Conservation (phyloP, 768 basidiomycete genomes). For the Leccinum variicolor region DNA sequence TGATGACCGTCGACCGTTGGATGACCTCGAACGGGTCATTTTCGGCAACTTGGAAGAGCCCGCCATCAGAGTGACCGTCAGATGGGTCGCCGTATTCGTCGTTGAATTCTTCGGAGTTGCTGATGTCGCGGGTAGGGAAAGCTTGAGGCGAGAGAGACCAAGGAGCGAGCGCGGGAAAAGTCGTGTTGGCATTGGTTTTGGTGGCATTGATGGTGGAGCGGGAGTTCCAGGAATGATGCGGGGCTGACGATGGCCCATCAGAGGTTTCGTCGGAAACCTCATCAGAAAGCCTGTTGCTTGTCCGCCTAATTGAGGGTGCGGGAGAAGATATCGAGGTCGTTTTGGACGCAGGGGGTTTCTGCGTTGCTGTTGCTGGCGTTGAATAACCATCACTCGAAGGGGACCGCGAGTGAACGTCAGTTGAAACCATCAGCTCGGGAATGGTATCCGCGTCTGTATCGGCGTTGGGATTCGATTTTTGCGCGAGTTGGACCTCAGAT, state of each 20-base stretch:
- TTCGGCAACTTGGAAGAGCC: constrained; percentile 21
- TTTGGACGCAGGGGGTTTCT: background rate
- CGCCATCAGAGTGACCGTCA: background rate
- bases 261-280: constrained; percentile 24
- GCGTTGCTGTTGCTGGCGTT: no score
- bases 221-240: background rate
- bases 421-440: constrained; percentile 26
- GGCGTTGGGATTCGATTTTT: constrained; percentile 1
- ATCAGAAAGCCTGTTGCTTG: constrained; percentile 9
- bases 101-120: constrained; percentile 9
- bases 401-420: constrained; percentile 5
- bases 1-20: constrained; percentile 5
- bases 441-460: constrained; percentile 23
- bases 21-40: constrained; percentile 25
- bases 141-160: background rate
- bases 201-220: background rate
- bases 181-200: background rate
- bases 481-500: background rate
- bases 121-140: background rate
- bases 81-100: constrained; percentile 12
- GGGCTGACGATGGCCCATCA: background rate
- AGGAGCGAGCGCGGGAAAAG: background rate
- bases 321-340: background rate
- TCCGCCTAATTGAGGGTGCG: background rate
- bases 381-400: no score